Evolutionary conservation across 2,329 filamentous ascomycete genomes (phyloP), one percentile per base, ranked within the genome.

Genomic region (Geoglossum cookeanum): DNA sequence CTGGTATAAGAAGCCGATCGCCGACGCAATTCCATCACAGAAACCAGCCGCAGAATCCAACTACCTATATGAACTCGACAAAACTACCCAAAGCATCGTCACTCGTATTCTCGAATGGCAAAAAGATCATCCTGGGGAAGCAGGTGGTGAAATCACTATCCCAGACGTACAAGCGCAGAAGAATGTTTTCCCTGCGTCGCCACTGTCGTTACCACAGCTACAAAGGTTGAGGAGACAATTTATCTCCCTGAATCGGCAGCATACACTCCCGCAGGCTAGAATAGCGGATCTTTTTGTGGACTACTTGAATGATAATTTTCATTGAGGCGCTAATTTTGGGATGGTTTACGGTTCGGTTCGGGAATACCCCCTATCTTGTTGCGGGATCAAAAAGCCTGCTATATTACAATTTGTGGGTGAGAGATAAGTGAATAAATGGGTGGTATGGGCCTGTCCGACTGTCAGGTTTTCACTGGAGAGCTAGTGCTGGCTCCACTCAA

Each of bases 401-500:
- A 45, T 45, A 17, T 45, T 45, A 45, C 42, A 45, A 22, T 22
- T 22, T 22, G 22, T 22, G 22, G 22, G 22, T 45, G n/a, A 17
- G n/a, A 4, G n/a, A 22, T 45, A 45, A 17, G 42, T 22, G 22
- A 22, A 45, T 45, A 9, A 22, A 45, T 6, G 42, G 22, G 9
- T 45, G 42, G n/a, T 45, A 45, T 4, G 22, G 42, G 42, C 42
- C 42, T 9, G 42, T 9, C 9, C 17, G n/a, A 45, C 17, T 17
- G 22, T 22, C 42, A 45, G 9, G 22, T 45, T 33, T 22, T 27
- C 51, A 17, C 11, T 29, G 27, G 32, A 37, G 29, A 15, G 33
- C 78, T 75, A 97, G 71, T 98, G 92, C 74, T 96, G 90, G 68
- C 86, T 94, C 92, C 92, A 98, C 72, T 98, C 84, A 65, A 98